Evolutionary conservation across 2,329 filamentous ascomycete species (phyloP), one percentile per base, ranked within the genome.

Genomic region (Trichophyton benhamiae): DNA sequence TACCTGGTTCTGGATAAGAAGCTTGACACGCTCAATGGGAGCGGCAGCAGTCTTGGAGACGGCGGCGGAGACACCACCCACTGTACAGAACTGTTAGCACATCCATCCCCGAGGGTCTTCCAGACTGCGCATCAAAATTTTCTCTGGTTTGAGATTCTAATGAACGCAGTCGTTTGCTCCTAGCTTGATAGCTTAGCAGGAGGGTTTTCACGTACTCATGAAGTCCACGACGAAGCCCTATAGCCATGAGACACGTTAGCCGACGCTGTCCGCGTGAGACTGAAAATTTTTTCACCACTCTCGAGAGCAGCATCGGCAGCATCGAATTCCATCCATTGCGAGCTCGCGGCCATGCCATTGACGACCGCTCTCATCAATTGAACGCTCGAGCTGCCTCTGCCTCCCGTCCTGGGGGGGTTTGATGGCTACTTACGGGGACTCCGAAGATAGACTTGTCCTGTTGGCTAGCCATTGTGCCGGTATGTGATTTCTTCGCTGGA

Each of bases 11-110:
- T 99, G 94, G 83, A 99, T 95, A 77, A 99, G 89, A 77, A 99
- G 94, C 91, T 99, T 99, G 83, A 99, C 88, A 91, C 94, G 94
- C 91, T 99, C 94, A 74, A 99, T 99, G 82, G 94, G 94, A 82
- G 94, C 94, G 78, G 94, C 94, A 76, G 94, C 94, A 72, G 94
- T 99, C 91, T 99, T 99, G 79, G 94, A 99, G 87, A 99, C 91
- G 80, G 94, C 94, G 80, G 94, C 94, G 77, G 94, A 96, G 72
- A 99, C 88, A 96, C 94, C 94, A 88, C 94, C 94, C 94, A 99
- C 91, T 95, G 72, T 75, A 72, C 68, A 74, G 13, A 44, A 44
- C n/a, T 57, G 62, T 63, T 49, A 63, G 62, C 49, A 44, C 1
- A 44, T 44, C 41, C 41, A 44, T 44, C n/a, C n/a, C 41, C n/a